Evolutionary conservation across 208 protist genomes (phyloP).

Genomic region (Trypanosoma avium): DNA sequence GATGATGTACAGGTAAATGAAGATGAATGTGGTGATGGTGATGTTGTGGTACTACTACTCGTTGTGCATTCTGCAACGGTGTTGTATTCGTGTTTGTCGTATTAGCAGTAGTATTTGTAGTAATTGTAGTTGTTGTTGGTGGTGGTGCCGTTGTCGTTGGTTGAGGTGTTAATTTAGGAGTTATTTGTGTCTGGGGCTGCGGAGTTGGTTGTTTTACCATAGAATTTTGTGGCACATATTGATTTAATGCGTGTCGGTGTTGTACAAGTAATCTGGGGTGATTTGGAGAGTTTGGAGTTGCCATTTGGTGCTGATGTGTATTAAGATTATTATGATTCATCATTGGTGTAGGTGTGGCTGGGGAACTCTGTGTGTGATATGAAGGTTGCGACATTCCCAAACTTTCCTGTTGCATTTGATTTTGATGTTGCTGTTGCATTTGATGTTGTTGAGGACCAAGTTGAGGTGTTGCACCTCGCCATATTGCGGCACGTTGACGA

Average conservation of each 20-base stretch:
- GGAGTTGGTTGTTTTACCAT: slow-evolving; percentile 20
- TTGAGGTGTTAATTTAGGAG: slow-evolving; percentile 4
- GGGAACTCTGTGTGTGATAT: slow-evolving; percentile 17
- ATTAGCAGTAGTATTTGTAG: no score
- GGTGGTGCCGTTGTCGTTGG: background rate
- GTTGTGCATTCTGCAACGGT: slow-evolving; percentile 5
- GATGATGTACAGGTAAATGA: slow-evolving; percentile 17
- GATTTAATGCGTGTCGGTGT: slow-evolving; percentile 10
- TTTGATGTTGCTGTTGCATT: no score
- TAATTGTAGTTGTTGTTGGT: slow-evolving; percentile 3
- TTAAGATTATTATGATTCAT: slow-evolving; percentile 11
- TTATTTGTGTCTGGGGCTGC: slow-evolving; percentile 3
- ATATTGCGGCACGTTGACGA: slow-evolving; percentile 12
- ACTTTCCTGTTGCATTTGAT: no score
- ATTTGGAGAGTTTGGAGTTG: slow-evolving; percentile 18
- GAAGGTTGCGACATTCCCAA: slow-evolving; percentile 16
- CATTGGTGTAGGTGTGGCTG: slow-evolving; percentile 19
- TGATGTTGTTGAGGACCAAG: slow-evolving; percentile 8
- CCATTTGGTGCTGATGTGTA: slow-evolving; percentile 20
- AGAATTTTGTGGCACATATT: slow-evolving; percentile 5
- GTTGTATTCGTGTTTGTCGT: background rate
- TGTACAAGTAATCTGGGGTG: slow-evolving; percentile 8
- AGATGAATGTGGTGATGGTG: slow-evolving; percentile 20
- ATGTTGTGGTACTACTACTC: slow-evolving; percentile 12
- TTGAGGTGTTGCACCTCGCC: slow-evolving; percentile 11